Base-by-base conservation (phyloP, 768 basidiomycete species). In the Boletus edulis region DNA sequence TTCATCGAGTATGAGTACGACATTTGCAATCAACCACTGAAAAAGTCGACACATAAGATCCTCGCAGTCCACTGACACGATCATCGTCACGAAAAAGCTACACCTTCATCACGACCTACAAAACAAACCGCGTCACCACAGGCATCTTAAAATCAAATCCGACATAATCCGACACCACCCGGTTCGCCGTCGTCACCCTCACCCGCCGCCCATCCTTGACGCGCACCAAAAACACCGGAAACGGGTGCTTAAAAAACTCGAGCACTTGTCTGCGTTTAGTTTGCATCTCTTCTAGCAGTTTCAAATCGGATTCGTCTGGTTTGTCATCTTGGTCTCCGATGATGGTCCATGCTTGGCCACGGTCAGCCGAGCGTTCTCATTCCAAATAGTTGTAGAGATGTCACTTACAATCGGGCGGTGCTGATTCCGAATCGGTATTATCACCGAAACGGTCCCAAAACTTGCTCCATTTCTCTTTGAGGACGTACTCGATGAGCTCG, bases 171-270 rank as follows among this genome's bases (percentile, higher is more conserved):
- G 57, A 41, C 8, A 44, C 29, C 46, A 56, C 62, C 43, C 65
- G 44, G 3, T 43, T 31, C 4, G 39, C 55, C 18, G 65, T 59
- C 45, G 22, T 40, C 38, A 67, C 39, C 58, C 65, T 64, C 3
- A 62, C 40, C n/a, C 65, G 44, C 13, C 41, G 60, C 3, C 41
- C 50, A 5, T 54, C 60, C 49, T 46, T 39, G 39, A 53, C 57
- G 15, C 32, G 65, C 4, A 68, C 29, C 43, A 67, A 24, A 15
- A 50, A 68, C 42, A 54, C 59, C 18, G 61, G 56, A 29, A 67
- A 68, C 0, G 31, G 27, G 9, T 22, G 20, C 14, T 46, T n/a
- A 35, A 67, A 63, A 39, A 63, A 67, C 20, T 1, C 24, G 41
- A 57, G 7, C 31, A 66, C 64, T 22, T 58, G 53, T 3, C 41